These are phyloP conservation scores for Balamuthia mandrillaris DNA, from an alignment of 208 protist genomes.

Conservation along the genomic window DNA sequence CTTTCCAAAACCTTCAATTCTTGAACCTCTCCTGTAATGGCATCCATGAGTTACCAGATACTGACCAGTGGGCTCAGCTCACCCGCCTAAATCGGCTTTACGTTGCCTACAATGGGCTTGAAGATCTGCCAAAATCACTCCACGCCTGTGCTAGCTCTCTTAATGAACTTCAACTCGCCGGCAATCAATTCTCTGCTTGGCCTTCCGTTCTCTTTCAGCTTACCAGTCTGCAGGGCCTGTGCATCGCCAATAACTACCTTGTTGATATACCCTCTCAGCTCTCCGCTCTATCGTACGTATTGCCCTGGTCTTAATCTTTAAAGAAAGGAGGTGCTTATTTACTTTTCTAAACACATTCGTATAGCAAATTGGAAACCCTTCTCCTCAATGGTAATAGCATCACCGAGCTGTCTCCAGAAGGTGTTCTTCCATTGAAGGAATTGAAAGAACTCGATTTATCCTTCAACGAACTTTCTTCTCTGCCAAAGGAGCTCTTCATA, in stretches of 20 bases:
- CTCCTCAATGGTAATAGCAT: background rate
- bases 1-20: too few relatives aligned
- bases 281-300: background rate
- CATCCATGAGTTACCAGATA: too few relatives aligned
- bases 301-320: background rate
- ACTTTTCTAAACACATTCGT: too few relatives aligned
- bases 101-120: too few relatives aligned
- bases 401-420: background rate
- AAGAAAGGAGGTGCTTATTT: background rate
- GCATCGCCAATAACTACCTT: background rate
- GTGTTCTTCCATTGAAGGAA: background rate
- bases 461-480: background rate
- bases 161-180: background rate
- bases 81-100: too few relatives aligned
- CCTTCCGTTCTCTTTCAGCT: background rate
- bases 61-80: too few relatives aligned
- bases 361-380: background rate
- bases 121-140: too few relatives aligned
- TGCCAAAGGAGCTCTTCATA: background rate
- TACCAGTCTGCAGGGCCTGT: background rate
- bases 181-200: background rate
- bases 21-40: too few relatives aligned
- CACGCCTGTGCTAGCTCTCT: too few relatives aligned
- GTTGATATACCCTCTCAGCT: background rate
- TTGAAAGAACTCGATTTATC: constrained; percentile 4